These are phyloP conservation scores for Fusarium sp. DNA, from an alignment of 2,329 filamentous ascomycete genomes.

Conservation along the genomic window DNA sequence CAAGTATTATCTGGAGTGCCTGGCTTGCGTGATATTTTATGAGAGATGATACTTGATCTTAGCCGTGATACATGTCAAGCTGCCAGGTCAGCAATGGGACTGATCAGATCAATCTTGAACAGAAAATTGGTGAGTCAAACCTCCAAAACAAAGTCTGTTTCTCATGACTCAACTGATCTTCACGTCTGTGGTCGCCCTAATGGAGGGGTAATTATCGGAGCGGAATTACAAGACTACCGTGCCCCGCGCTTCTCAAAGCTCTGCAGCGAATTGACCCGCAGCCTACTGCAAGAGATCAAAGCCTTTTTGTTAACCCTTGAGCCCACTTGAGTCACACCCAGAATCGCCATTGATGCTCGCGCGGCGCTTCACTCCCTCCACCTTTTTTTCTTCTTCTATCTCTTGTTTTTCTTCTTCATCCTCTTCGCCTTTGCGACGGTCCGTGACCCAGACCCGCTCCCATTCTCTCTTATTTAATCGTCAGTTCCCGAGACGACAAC, in stretches of 20 bases:
- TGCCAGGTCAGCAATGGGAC: no score
- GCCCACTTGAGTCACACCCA: slow-evolving; percentile 52
- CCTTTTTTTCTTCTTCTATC: slow-evolving; percentile 43
- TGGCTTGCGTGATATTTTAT: no score
- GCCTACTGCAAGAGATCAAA: slow-evolving; percentile 36
- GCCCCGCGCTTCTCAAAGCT: slow-evolving; percentile 39
- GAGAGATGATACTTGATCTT: no score
- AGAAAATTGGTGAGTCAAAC: no score
- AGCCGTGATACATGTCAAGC: no score
- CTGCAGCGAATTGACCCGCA: slow-evolving; percentile 42
- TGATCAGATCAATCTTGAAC: no score
- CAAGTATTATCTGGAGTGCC: neutral
- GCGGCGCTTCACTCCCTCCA: slow-evolving; percentile 47
- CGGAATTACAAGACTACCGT: slow-evolving; percentile 41
- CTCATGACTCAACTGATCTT: neutral
- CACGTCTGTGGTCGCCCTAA: neutral
- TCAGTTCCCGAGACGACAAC: slow-evolving; percentile 15
- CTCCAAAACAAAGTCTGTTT: no score
- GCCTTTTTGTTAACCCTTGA: slow-evolving; percentile 47
- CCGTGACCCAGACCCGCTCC: slow-evolving; percentile 10
- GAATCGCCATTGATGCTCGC: slow-evolving; percentile 49
- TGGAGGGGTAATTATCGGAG: slow-evolving; percentile 41
- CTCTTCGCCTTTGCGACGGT: slow-evolving; percentile 28
- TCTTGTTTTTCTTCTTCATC: slow-evolving; percentile 24
- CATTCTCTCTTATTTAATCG: slow-evolving; percentile 18